phyloP scores from a whole-genome alignment of 192 early-diverging fungal species.

The Coemansia erecta region DNA sequence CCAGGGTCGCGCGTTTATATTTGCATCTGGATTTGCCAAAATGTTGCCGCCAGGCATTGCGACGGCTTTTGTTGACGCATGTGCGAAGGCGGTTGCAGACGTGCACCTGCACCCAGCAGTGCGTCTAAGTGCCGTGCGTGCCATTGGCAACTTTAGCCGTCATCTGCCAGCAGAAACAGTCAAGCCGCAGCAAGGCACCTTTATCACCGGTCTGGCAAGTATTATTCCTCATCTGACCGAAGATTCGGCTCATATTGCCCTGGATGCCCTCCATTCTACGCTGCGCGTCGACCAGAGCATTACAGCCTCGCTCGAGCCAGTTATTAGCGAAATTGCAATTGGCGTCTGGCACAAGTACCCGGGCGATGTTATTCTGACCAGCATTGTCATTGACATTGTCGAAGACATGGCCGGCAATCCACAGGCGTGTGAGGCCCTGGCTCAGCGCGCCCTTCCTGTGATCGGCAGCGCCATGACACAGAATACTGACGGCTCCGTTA shows the following conservation, averaged over 20 bases:
- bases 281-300: constrained; percentile 65
- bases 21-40: constrained; percentile 76
- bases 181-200: constrained; percentile 29
- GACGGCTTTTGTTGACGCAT: constrained; percentile 71
- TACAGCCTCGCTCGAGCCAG: constrained; percentile 70
- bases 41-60: constrained; percentile 67
- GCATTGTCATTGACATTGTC: constrained; percentile 76
- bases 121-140: constrained; percentile 50
- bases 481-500: constrained; percentile 36
- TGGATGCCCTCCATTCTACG: constrained; percentile 46
- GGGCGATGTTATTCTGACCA: constrained; percentile 72
- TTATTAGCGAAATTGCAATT: constrained; percentile 69
- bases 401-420: constrained; percentile 70
- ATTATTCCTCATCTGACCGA: constrained; percentile 46
- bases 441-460: constrained; percentile 70
- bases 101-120: constrained; percentile 43
- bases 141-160: constrained; percentile 48
- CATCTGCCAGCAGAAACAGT: constrained; percentile 25
- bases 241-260: constrained; percentile 51
- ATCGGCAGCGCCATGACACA: constrained; percentile 59
- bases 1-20: constrained; percentile 88
- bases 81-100: constrained; percentile 63
- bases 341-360: constrained; percentile 79
- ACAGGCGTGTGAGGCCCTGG: constrained; percentile 63
- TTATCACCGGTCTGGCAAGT: constrained; percentile 42